Evolutionary conservation across 257 asterid genomes (phyloP).

Genomic region (Vinca minor): DNA sequence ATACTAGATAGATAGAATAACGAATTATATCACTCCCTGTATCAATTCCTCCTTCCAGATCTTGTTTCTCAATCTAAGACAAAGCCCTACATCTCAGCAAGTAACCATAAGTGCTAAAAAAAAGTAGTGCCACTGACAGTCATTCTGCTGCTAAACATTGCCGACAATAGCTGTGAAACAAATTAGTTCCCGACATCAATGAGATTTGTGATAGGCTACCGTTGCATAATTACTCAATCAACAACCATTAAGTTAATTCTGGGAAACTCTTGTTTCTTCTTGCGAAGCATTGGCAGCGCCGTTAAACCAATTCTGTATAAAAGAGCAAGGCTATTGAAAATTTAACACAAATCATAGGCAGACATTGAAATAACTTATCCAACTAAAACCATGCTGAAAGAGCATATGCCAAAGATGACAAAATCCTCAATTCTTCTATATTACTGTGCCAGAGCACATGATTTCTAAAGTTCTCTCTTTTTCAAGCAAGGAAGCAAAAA

Average conservation of each 20-base stretch:
- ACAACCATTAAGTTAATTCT: neutral
- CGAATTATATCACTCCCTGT: neutral
- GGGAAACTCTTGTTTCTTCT: neutral
- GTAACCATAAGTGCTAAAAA: too few species aligned
- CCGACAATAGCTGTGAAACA: neutral
- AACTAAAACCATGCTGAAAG: neutral
- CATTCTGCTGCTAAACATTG: neutral
- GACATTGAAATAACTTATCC: neutral
- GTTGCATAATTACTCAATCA: neutral
- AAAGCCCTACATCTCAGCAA: neutral
- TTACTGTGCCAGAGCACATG: neutral
- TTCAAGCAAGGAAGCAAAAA: neutral
- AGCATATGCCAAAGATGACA: neutral
- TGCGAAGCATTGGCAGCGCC: neutral
- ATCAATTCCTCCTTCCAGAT: neutral
- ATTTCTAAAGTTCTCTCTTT: neutral
- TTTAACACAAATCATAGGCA: neutral
- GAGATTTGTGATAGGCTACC: neutral
- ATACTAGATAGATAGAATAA: neutral
- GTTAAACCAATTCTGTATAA: neutral
- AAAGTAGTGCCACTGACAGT: neutral
- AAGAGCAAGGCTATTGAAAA: neutral
- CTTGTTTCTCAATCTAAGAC: neutral
- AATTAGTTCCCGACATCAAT: neutral
- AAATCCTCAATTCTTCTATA: neutral